Base-by-base conservation (phyloP, 345 rosid species). In the Arabidopsis suecica region DNA sequence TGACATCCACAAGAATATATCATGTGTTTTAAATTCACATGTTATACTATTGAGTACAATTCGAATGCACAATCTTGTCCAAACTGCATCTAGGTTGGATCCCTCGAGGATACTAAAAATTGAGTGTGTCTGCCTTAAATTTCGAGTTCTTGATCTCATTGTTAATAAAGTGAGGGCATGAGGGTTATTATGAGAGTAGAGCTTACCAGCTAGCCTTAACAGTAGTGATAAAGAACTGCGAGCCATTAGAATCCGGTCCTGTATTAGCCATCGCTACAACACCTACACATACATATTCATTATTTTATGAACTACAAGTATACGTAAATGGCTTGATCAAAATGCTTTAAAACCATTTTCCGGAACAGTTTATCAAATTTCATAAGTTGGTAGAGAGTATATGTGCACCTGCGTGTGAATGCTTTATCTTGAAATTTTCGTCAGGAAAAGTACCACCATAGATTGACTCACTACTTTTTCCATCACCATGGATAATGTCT, bases 241-340 rank as follows among this genome's bases (percentile, higher is more conserved):
- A 95, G 71, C 99, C 99, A 77, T 92, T 95, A 37, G 98, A 88
- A 83, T 95, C 88, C 1, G 93, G 96, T 41, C 99, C 97, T 36
- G 96, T 77, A 81, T 92, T 95, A 67, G 79, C 98, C 99, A 95
- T 95, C 32, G 98, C 90, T 67, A 95, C 93, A 53, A 83, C 90
- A 56, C 99, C 99, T 92, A 71, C 62, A 59, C 6, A 44, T 42
- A 37, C 75, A 76, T 47, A 41, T 55, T 69, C 1, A 7, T 61
- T 68, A 30, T 20, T 36, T 16, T 59, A 48, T 37, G 36, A 66
- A 22, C 45, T 40, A 14, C 47, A 60, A 40, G 73, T 13, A 40
- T 5, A 20, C 16, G 1, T 38, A n/a, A 4, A 68, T 42, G 30
- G 42, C 40, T 54, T 33, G 12, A 30, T 0, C 2, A 42, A 13